These are phyloP conservation scores for Globisporangium uncinulatum DNA, from an alignment of 352 stramenopile species.

Conservation along the genomic window DNA sequence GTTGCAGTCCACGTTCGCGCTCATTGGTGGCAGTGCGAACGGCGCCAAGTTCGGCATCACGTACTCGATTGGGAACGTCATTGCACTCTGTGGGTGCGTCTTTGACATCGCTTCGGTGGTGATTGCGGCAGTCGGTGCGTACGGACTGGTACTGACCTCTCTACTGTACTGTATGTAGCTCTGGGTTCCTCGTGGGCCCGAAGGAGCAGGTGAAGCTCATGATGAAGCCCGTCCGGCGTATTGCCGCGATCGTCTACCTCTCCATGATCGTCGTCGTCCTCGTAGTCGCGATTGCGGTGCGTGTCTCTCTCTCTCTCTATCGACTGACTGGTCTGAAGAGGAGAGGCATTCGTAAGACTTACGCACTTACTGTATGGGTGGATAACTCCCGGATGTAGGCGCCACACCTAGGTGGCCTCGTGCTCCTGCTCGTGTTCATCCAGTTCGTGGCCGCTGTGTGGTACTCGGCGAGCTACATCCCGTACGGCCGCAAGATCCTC, in stretches of 20 bases:
- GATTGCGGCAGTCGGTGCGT: too few species aligned
- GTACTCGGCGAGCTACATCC: constrained; percentile 84
- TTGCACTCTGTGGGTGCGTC: constrained; percentile 72
- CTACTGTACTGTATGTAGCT: constrained; percentile 20
- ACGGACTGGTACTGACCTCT: too few species aligned
- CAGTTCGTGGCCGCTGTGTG: constrained; percentile 72
- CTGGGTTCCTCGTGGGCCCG: constrained; percentile 74
- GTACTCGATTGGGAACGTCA: constrained; percentile 80
- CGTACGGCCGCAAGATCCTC: constrained; percentile 80
- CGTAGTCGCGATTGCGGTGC: constrained; percentile 60
- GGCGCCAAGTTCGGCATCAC: constrained; percentile 78
- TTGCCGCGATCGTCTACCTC: constrained; percentile 71
- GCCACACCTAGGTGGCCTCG: constrained; percentile 59
- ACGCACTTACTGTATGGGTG: neutral
- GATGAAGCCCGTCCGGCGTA: constrained; percentile 76
- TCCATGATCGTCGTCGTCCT: constrained; percentile 75
- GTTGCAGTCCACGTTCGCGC: constrained; percentile 68
- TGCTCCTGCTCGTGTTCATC: constrained; percentile 73
- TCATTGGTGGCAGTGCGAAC: constrained; percentile 59
- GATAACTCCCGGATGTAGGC: constrained; percentile 24
- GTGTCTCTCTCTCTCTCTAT: neutral
- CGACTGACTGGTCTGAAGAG: too few species aligned
- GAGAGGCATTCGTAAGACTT: neutral
- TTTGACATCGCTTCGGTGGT: too few species aligned
- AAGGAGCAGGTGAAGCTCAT: constrained; percentile 84